phyloP scores from a whole-genome alignment of 352 stramenopile species.

The Phytopythium helicoides region DNA sequence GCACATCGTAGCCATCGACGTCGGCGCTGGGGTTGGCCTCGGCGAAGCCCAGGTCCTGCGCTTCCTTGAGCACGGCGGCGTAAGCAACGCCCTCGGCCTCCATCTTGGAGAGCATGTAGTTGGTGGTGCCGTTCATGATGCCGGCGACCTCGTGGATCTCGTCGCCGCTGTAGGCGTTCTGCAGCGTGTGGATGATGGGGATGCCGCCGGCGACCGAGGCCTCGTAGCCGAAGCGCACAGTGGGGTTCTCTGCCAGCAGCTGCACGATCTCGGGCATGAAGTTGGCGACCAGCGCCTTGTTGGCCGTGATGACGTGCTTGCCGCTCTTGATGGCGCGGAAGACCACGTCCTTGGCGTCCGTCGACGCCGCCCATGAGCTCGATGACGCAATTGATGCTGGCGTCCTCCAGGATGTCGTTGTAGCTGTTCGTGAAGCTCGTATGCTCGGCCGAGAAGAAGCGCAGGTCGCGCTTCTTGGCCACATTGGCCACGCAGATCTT shows the following conservation, averaged over 20 bases:
- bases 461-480: slow-evolving; percentile 65
- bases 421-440: slow-evolving; percentile 67
- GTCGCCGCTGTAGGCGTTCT: slow-evolving; percentile 92
- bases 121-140: slow-evolving; percentile 98
- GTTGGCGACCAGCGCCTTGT: slow-evolving; percentile 95
- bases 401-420: slow-evolving; percentile 89
- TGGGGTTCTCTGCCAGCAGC: slow-evolving; percentile 72
- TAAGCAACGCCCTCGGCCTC: slow-evolving; percentile 92
- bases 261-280: slow-evolving; percentile 91
- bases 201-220: slow-evolving; percentile 96
- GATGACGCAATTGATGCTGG: slow-evolving; percentile 94
- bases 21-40: slow-evolving; percentile 95
- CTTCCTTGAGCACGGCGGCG: slow-evolving; percentile 91
- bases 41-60: slow-evolving; percentile 91
- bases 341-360: slow-evolving; percentile 93
- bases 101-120: slow-evolving; percentile 99
- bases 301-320: slow-evolving; percentile 97
- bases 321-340: slow-evolving; percentile 85
- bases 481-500: slow-evolving; percentile 89
- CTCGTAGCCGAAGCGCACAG: slow-evolving; percentile 93
- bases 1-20: slow-evolving; percentile 95
- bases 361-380: slow-evolving; percentile 96
- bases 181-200: slow-evolving; percentile 95
- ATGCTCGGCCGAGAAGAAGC: slow-evolving; percentile 42
- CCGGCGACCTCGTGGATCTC: slow-evolving; percentile 92